These are phyloP conservation scores for Saccharomyces jurei DNA, from an alignment of 805 yeast species.

Conservation along the genomic window DNA sequence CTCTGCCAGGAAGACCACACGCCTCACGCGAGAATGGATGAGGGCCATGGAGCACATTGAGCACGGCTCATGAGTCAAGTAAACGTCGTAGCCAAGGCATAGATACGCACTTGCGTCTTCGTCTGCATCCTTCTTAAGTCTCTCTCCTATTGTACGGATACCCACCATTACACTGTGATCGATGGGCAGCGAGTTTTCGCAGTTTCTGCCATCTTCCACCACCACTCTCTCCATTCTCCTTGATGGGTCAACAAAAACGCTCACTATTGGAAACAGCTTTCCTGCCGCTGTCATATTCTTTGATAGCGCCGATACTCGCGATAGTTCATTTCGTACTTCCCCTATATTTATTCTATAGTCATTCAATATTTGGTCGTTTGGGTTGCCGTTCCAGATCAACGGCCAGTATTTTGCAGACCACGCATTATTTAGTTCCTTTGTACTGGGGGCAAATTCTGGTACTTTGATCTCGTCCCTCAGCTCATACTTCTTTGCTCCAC, in stretches of 20 bases:
- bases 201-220: constrained; percentile 35
- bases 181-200: constrained; percentile 38
- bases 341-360: constrained; percentile 44
- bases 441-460: constrained; percentile 58
- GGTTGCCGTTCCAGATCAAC: constrained; percentile 87
- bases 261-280: constrained; percentile 39
- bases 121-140: constrained; percentile 31
- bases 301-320: constrained; percentile 21
- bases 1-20: constrained; percentile 52
- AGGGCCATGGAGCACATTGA: constrained; percentile 95
- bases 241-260: constrained; percentile 56
- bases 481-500: not conserved
- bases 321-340: constrained; percentile 32
- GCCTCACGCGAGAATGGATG: constrained; percentile 75
- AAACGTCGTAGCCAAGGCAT: constrained; percentile 69
- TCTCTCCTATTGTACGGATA: constrained; percentile 52
- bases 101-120: constrained; percentile 39
- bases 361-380: constrained; percentile 60
- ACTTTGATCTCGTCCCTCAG: constrained; percentile 26
- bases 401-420: constrained; percentile 84
- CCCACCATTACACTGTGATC: constrained; percentile 73
- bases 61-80: constrained; percentile 93
- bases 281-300: constrained; percentile 4
- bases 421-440: constrained; percentile 52
- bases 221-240: constrained; percentile 33